Evolutionary conservation across 2,329 filamentous ascomycete species (phyloP), one percentile per base, ranked within the genome.

Genomic region (Kalmusia sp.): DNA sequence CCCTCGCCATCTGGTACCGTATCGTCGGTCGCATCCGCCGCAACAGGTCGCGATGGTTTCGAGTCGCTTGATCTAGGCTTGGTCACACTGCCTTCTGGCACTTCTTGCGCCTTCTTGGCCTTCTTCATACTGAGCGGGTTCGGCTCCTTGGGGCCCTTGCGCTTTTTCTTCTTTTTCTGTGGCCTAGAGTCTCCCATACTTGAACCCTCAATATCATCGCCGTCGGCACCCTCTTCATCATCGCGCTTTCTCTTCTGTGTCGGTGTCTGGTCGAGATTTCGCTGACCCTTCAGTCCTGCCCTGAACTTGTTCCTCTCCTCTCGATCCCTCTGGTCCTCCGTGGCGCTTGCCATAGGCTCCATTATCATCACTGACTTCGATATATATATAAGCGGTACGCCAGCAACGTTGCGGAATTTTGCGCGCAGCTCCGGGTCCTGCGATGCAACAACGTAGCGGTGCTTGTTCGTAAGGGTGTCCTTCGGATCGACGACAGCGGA

Each of bases 401-500:
- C 90, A 21, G 84, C 82, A 17, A 93, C 81, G n/a, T 75, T 76
- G 45, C 90, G 82, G 77, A 93, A 81, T 60, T 79, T 77, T 40
- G 82, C 80, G 60, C 90, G 79, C 39, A 91, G 81, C 35, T 85
- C 83, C 21, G 80, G 74, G 58, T 89, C 87, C 73, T 93, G 90
- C 57, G 84, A 88, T 7, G 90, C 90, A 17, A 93, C 87, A 11
- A 92, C 84, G 69, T 93, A 93, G 53, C 88, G 83, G 68, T 92
- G 86, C 76, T 91, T 92, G 72, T 95, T 95, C 52, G 83, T 83
- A 33, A 84, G 82, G 55, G 79, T 85, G 45, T 77, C 80, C 71
- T 95, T 95, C 11, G 91, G 85, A 67, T 93, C 93, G 49, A 98
- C 86, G 6, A 96, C 90, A 46, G 83, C 85, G 53, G 78, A 77